phyloP scores from a whole-genome alignment of 2,329 filamentous ascomycete genomes.

The Cadophora sp. region DNA sequence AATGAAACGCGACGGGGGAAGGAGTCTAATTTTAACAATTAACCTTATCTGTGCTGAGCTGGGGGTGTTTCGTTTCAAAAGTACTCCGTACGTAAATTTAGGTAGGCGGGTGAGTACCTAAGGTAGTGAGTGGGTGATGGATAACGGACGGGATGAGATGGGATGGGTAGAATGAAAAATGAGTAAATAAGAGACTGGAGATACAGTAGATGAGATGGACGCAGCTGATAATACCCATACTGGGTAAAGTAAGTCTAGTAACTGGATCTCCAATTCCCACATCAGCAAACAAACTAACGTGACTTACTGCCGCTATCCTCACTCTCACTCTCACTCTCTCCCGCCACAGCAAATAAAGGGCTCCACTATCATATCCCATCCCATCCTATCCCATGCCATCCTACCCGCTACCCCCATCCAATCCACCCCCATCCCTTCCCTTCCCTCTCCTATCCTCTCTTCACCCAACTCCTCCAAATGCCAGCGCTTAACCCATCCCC shows the following conservation, averaged over 20 bases:
- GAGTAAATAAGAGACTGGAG: neutral
- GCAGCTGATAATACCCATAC: neutral
- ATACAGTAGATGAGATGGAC: neutral
- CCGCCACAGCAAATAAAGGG: neutral
- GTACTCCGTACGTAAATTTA: no score
- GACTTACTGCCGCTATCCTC: neutral
- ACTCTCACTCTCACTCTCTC: neutral
- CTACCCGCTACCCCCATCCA: no score
- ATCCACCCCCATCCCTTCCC: no score
- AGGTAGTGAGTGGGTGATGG: no score
- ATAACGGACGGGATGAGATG: neutral
- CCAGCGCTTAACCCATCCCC: slow-evolving; percentile 16
- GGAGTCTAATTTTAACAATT: neutral
- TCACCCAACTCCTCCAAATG: neutral
- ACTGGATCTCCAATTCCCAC: neutral
- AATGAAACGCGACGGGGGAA: slow-evolving; percentile 11
- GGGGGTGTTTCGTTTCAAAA: neutral
- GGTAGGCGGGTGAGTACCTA: neutral
- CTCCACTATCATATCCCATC: neutral
- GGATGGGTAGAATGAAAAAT: neutral
- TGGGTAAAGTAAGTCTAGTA: no score
- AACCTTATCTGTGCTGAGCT: slow-evolving; percentile 2
- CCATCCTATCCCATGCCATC: no score
- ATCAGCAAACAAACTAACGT: neutral
- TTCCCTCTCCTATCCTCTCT: neutral